Conservation (phyloP, 2,329 filamentous ascomycete genomes). For the Alternaria sp. region DNA sequence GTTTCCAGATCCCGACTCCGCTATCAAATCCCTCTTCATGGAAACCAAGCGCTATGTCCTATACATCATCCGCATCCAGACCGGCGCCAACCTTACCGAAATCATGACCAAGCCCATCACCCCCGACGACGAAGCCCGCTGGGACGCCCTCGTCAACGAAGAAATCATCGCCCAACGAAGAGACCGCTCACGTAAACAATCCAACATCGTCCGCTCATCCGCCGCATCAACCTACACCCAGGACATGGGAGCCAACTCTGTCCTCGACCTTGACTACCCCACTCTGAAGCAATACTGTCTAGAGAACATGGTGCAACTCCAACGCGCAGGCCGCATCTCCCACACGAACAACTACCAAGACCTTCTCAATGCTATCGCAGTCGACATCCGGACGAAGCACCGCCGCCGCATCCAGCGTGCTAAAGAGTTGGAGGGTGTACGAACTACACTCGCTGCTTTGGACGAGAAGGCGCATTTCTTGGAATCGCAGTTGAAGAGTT, state of each 20-base stretch:
- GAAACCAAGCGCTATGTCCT: conserved; percentile 97
- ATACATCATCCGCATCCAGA: conserved; percentile 97
- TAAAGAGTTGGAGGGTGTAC: conserved; percentile 85
- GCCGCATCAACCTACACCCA: conserved; percentile 82
- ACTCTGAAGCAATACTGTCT: conserved; percentile 92
- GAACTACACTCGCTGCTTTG: conserved; percentile 76
- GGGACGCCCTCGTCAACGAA: conserved; percentile 81
- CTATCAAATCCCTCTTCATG: conserved; percentile 93
- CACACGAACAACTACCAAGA: conserved; percentile 94
- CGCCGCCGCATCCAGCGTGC: conserved; percentile 89
- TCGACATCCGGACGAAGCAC: conserved; percentile 97
- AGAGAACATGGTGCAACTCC: conserved; percentile 91
- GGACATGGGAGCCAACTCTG: conserved; percentile 56
- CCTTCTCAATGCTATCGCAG: conserved; percentile 94
- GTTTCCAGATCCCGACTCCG: conserved; percentile 81
- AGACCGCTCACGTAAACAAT: conserved; percentile 61
- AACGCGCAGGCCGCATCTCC: conserved; percentile 86
- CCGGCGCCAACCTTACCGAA: conserved; percentile 89
- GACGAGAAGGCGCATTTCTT: conserved; percentile 90
- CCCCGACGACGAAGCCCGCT: conserved; percentile 87
- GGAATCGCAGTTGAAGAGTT: conserved; percentile 94
- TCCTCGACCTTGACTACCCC: conserved; percentile 91
- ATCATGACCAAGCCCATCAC: conserved; percentile 91
- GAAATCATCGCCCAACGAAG: conserved; percentile 67
- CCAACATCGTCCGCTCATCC: conserved; percentile 71